Percentiles rank a stretch among this genome's conserved stretches.
Evolutionary conservation across 768 basidiomycete species (phyloP).

Genomic region (Lactifluus hygrophoroides): DNA sequence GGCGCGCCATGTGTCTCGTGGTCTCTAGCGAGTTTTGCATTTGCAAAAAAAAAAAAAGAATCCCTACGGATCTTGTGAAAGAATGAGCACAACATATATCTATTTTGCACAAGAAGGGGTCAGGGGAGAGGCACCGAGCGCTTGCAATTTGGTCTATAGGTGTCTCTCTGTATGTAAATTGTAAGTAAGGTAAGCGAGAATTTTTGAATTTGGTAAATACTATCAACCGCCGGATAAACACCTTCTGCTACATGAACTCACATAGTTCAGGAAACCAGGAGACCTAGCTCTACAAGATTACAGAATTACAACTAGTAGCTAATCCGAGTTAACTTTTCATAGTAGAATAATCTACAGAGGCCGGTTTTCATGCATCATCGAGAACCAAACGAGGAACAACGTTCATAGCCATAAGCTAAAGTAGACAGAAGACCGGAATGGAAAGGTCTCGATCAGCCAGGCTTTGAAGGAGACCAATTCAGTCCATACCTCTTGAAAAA

Average conservation of each 20-base stretch:
- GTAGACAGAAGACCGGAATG: neutral
- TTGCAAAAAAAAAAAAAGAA: neutral
- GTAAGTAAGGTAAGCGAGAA: neutral
- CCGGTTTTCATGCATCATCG: constrained; percentile 53
- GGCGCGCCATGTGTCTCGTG: neutral
- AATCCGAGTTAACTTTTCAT: neutral
- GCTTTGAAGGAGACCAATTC: neutral
- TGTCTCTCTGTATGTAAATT: too few species aligned
- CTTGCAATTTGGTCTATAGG: constrained; percentile 1
- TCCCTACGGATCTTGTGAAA: neutral
- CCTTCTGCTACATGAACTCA: neutral
- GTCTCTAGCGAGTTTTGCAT: neutral
- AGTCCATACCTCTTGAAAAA: constrained; percentile 75
- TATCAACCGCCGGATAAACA: neutral
- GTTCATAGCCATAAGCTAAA: constrained; percentile 93
- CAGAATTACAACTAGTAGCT: neutral
- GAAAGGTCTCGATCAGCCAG: constrained; percentile 1
- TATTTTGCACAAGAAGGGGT: neutral
- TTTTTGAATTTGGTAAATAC: neutral
- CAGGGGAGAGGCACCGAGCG: neutral
- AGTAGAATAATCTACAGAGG: neutral
- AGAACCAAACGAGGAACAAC: constrained; percentile 83
- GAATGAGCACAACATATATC: neutral
- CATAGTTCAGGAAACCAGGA: neutral
- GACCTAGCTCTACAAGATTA: neutral